These are phyloP conservation scores for Beauveria medogensis DNA, from an alignment of 2,329 filamentous ascomycete species.

Conservation along the genomic window DNA sequence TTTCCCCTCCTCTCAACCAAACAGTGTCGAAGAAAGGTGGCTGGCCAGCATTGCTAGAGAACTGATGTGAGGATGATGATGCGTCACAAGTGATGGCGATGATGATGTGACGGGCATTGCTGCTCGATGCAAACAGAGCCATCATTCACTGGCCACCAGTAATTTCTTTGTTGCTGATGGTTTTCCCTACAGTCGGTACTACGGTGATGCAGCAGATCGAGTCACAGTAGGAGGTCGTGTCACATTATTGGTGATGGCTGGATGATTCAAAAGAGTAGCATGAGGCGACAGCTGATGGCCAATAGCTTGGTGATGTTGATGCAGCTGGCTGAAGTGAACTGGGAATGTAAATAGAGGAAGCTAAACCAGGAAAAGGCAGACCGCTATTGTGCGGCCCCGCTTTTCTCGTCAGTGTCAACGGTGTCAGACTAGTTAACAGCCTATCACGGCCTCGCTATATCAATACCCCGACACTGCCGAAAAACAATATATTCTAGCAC, in stretches of 20 bases:
- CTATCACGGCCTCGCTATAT: not conserved
- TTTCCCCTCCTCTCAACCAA: not conserved
- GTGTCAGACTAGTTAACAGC: not conserved
- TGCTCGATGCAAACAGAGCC: not conserved
- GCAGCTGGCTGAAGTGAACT: not conserved
- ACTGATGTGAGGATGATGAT: not conserved
- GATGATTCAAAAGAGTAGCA: not conserved
- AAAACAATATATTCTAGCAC: no score
- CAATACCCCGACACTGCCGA: not conserved
- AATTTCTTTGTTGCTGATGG: not conserved
- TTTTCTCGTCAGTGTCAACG: not conserved
- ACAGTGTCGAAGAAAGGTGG: not conserved
- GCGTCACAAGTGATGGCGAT: not conserved
- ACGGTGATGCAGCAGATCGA: not conserved
- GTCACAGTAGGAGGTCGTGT: not conserved
- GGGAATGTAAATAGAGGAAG: not conserved
- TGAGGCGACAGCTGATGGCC: not conserved
- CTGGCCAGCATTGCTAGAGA: not conserved
- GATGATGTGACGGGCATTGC: not conserved
- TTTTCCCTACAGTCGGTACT: not conserved
- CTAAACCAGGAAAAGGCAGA: not conserved
- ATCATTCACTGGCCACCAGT: not conserved
- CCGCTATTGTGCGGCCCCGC: not conserved
- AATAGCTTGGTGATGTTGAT: not conserved
- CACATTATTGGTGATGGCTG: not conserved